Percentiles rank a stretch among this genome's conserved stretches.
These are phyloP conservation scores for Citrus australasica DNA, from an alignment of 345 rosid species.

Conservation along the genomic window DNA sequence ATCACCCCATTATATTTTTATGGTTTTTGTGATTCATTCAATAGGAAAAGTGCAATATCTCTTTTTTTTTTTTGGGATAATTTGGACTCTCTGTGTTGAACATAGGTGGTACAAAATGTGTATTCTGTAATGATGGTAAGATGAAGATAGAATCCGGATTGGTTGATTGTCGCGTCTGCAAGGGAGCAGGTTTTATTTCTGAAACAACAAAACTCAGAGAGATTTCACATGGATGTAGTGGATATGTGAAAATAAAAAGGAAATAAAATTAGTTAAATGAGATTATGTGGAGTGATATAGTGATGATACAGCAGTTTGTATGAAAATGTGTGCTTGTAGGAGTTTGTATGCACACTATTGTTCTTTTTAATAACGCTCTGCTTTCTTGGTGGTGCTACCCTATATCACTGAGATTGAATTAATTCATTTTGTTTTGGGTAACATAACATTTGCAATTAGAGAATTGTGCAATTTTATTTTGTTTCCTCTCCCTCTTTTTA, in stretches of 20 bases:
- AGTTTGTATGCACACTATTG: too few species aligned
- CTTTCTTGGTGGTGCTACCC: too few species aligned
- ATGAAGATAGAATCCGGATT: slow-evolving; percentile 79
- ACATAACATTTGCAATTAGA: neutral
- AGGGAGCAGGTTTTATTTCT: slow-evolving; percentile 72
- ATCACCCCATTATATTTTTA: neutral
- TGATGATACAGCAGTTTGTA: neutral
- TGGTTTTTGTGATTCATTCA: neutral
- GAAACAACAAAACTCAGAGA: neutral
- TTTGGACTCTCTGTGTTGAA: neutral
- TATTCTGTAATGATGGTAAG: slow-evolving; percentile 71
- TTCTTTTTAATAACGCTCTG: too few species aligned
- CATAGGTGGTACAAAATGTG: slow-evolving; percentile 95
- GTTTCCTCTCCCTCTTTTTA: neutral
- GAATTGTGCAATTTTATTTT: neutral
- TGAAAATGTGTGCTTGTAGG: neutral
- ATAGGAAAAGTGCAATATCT: too few species aligned
- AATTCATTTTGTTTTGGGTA: neutral
- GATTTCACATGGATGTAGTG: neutral
- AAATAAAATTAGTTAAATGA: too few species aligned
- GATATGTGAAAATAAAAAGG: too few species aligned
- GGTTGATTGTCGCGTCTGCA: slow-evolving; percentile 81
- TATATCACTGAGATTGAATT: neutral
- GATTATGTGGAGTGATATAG: neutral
- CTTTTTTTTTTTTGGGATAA: too few species aligned